Evolutionary conservation across 2,329 filamentous ascomycete genomes (phyloP).

Genomic region (Aspergillus felis): DNA sequence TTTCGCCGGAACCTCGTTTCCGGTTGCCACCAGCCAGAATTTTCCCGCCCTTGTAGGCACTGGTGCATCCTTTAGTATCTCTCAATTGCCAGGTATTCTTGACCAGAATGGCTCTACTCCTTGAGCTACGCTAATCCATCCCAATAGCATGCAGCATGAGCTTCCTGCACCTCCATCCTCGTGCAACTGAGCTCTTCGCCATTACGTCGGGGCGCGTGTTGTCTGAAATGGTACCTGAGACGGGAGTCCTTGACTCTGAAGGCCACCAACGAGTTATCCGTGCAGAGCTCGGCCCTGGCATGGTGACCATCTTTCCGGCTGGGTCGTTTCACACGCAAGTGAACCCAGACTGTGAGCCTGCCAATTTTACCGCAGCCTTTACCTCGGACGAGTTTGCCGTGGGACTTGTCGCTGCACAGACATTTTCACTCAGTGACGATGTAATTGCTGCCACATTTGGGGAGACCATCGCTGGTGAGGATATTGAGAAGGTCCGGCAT

Average conservation of each 20-base stretch:
- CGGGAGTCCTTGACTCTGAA: constrained; percentile 9
- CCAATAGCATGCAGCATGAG: constrained; percentile 20
- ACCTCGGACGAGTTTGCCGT: constrained; percentile 19
- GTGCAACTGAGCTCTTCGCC: constrained; percentile 22
- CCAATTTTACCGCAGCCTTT: constrained; percentile 22
- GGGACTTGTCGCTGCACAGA: constrained; percentile 16
- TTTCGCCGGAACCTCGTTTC: constrained; percentile 8
- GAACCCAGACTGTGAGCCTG: constrained; percentile 23
- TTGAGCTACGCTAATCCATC: neutral
- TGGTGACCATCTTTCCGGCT: constrained; percentile 22
- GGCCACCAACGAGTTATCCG: constrained; percentile 17
- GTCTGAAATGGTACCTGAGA: constrained; percentile 19
- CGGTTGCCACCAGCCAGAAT: constrained; percentile 17
- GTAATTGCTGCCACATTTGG: constrained; percentile 18
- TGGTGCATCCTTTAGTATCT: constrained; percentile 16
- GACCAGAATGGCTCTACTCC: neutral
- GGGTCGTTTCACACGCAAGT: constrained; percentile 25
- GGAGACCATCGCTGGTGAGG: constrained; percentile 17
- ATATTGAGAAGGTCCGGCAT: constrained; percentile 17
- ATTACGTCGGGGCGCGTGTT: constrained; percentile 15
- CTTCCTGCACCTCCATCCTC: constrained; percentile 23
- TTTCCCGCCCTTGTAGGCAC: constrained; percentile 16
- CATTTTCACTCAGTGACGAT: constrained; percentile 17
- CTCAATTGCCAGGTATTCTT: constrained; percentile 15
- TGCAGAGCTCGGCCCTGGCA: constrained; percentile 13